Base-by-base conservation (phyloP, 768 basidiomycete species). In the Pisolithus microcarpus region DNA sequence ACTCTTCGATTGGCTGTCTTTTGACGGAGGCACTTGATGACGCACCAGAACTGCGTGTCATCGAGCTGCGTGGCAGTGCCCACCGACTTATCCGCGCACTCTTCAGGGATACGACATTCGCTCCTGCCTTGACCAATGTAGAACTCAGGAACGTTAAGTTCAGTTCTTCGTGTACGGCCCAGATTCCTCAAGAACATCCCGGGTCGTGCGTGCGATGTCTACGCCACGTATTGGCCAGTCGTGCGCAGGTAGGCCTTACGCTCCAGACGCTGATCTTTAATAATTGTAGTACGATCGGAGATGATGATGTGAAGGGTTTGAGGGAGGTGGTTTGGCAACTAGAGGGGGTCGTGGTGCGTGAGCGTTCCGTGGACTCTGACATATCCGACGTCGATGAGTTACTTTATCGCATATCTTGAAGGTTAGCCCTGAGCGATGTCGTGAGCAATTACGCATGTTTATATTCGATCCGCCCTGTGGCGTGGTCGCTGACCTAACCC, bases 21-120 rank as follows among this genome's bases (percentile, higher is more conserved):
- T n/a, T 62, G 62, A 49, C 6, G 23, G 43, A 34, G 39, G 42
- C 55, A 9, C 55, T 63, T 38, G 60, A 60, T 0, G 28, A 50
- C n/a, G 52, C 57, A 13, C 36, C 42, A 15, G 56, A 53, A 16
- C 38, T 64, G 45, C 40, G 34, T 34, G 42, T 53, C 46, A 49
- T 64, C 16, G 46, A 16, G 16, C 18, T 63, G 3, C 46, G 49
- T 4, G 51, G 48, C 43, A 36, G 38, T 34, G 31, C 59, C 43
- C 43, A 49, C 1, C 54, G 54, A n/a, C 43, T 63, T 7, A 43
- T 55, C 13, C 46, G 37, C 26, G 52, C 51, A 9, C 19, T 36
- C 21, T n/a, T 26, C 15, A 23, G 26, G 4, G 26, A 28, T 30
- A 26, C 15, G 6, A 34, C 46, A 9, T 62, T 64, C 51, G 54